Evolutionary conservation across 169 alveolate genomes (phyloP), one percentile per base, ranked within the genome.

Genomic region (Plasmodium knowlesi): DNA sequence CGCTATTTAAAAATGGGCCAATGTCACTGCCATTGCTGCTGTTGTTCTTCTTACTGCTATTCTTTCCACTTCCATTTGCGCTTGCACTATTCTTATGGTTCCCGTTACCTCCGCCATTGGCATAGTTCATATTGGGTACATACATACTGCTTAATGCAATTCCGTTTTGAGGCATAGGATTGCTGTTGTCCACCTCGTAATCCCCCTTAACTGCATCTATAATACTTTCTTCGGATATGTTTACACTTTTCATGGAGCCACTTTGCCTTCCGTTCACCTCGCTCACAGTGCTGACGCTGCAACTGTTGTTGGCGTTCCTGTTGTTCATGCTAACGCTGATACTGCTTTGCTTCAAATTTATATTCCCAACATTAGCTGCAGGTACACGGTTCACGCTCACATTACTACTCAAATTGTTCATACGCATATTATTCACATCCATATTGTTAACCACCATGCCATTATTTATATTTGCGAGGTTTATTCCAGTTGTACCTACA

Each of bases 181-280:
- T 37, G 53, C 22, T 73, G 61, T 74, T 39, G 3, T 83, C 34
- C 28, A 50, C 61, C 14, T 34, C 76, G 76, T 19, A 67, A n/a
- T 32, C 22, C 0, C 82, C 82, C 79, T 85, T 85, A 30, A 39
- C 39, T 37, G 41, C 19, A 53, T 50, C 67, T 39, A 74, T 41
- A 53, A 73, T 25, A 85, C 5, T 74, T 4, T 74, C 93, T 41
- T 84, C 92, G 3, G 74, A 72, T 0, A n/a, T 74, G 28, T 54
- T 76, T 25, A 22, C 14, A n/a, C 80, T 85, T 1, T 50, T 28
- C 43, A 46, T 85, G 16, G 67, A 73, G 16, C 67, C 78, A 6
- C 67, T 85, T 76, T 61, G 25, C 30, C 19, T 30, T 73, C 22
- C n/a, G 41, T 74, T 85, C n/a, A 19, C 54, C 61, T 85, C 93